Percentiles rank a stretch among this genome's conserved stretches.
Evolutionary conservation across 352 stramenopile species (phyloP).

Genomic region (Phytophthora chlamydospora): DNA sequence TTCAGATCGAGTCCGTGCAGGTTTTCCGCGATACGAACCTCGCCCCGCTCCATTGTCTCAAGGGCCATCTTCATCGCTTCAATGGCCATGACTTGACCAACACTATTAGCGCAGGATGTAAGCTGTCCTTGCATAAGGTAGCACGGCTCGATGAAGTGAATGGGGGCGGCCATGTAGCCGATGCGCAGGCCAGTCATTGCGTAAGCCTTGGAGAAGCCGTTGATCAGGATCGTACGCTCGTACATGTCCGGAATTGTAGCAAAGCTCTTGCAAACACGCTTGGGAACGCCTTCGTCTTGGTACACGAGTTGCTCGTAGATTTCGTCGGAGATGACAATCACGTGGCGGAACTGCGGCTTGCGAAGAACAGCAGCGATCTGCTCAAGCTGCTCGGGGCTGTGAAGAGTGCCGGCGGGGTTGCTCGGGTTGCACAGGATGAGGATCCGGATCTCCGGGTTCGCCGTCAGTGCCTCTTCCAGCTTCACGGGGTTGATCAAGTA

Average conservation of each 20-base stretch:
- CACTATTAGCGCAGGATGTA: constrained; percentile 93
- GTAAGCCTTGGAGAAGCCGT: constrained; percentile 97
- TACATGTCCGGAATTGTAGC: constrained; percentile 84
- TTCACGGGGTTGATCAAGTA: constrained; percentile 90
- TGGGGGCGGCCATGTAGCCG: constrained; percentile 87
- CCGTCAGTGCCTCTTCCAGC: constrained; percentile 78
- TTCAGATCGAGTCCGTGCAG: constrained; percentile 77
- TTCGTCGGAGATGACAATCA: constrained; percentile 94
- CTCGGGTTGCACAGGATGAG: constrained; percentile 97
- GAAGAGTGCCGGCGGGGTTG: constrained; percentile 93
- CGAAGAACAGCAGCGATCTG: constrained; percentile 58
- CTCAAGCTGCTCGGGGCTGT: constrained; percentile 58
- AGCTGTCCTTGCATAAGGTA: constrained; percentile 96
- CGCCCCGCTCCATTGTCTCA: constrained; percentile 45
- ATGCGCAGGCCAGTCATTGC: constrained; percentile 96
- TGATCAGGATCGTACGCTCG: constrained; percentile 93
- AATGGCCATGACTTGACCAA: constrained; percentile 92
- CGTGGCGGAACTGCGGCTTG: constrained; percentile 65
- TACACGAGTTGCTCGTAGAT: constrained; percentile 97
- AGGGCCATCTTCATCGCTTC: constrained; percentile 89
- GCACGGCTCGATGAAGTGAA: constrained; percentile 81
- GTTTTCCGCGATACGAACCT: constrained; percentile 56
- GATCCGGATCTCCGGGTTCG: constrained; percentile 73
- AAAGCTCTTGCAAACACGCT: constrained; percentile 69
- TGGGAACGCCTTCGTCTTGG: constrained; percentile 63